These are phyloP conservation scores for Gracilaria vermiculophylla DNA, from an alignment of 23 red algal species.

Conservation along the genomic window DNA sequence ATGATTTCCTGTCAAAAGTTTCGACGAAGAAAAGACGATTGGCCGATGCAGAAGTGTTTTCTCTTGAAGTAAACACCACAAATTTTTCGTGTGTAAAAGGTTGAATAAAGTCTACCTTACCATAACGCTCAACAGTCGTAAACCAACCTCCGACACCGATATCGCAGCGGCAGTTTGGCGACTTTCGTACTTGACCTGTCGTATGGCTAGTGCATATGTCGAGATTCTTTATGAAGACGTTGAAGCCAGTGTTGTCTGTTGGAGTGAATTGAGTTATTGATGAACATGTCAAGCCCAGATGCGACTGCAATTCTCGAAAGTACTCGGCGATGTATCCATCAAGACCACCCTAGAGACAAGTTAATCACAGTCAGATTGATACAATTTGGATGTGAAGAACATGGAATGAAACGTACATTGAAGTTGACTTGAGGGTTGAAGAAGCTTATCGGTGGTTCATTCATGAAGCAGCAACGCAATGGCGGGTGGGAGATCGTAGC, in stretches of 20 bases:
- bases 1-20: background rate
- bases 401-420: background rate
- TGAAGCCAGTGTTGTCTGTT: background rate
- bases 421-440: background rate
- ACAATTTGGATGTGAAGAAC: too few species aligned
- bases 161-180: background rate
- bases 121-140: background rate
- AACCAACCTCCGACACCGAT: conserved; percentile 26
- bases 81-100: background rate
- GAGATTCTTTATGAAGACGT: background rate
- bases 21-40: conserved; percentile 5
- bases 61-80: background rate
- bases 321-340: background rate
- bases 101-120: background rate
- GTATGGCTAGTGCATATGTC: background rate
- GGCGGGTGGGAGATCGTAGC: too few species aligned
- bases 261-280: background rate
- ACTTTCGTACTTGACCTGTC: background rate
- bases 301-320: background rate
- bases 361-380: too few species aligned
- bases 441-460: background rate
- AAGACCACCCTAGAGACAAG: background rate
- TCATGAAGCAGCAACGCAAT: background rate
- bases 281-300: background rate
- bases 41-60: background rate